Percentiles rank a stretch among this genome's conserved stretches.
Evolutionary conservation across 208 protist genomes (phyloP).

Genomic region (Phytomonas sp.): DNA sequence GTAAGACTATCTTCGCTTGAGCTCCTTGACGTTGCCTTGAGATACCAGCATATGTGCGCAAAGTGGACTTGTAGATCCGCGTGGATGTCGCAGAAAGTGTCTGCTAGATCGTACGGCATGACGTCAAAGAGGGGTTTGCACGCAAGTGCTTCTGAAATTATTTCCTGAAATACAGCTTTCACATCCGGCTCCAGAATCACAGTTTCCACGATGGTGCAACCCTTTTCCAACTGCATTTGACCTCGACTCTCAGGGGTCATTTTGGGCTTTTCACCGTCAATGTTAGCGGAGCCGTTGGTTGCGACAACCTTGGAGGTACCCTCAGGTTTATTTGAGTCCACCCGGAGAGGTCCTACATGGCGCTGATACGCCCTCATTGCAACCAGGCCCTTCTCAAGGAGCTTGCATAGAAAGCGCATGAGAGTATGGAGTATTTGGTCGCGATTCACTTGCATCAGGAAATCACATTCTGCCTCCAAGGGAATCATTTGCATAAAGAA

Average conservation of each 20-base stretch:
- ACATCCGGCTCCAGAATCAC: background rate
- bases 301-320: background rate
- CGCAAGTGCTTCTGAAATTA: background rate
- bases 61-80: conserved; percentile 40
- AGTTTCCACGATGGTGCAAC: background rate
- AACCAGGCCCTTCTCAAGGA: conserved; percentile 23
- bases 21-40: conserved; percentile 32
- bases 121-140: background rate
- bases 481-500: conserved; percentile 41
- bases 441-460: conserved; percentile 13
- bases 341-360: background rate
- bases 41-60: conserved; percentile 63
- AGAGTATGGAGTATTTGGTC: conserved; percentile 25
- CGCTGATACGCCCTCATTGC: conserved; percentile 16
- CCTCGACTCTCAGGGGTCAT: background rate
- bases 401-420: conserved; percentile 16
- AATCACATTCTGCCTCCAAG: conserved; percentile 11
- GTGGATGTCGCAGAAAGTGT: conserved; percentile 26
- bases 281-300: background rate
- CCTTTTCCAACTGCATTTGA: background rate
- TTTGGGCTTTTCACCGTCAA: background rate
- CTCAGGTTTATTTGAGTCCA: background rate
- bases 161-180: background rate
- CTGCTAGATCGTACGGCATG: conserved; percentile 18
- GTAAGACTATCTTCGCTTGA: background rate